Evolutionary conservation across 345 rosid genomes (phyloP), one percentile per base, ranked within the genome.

Genomic region (Eucalyptus victrix): DNA sequence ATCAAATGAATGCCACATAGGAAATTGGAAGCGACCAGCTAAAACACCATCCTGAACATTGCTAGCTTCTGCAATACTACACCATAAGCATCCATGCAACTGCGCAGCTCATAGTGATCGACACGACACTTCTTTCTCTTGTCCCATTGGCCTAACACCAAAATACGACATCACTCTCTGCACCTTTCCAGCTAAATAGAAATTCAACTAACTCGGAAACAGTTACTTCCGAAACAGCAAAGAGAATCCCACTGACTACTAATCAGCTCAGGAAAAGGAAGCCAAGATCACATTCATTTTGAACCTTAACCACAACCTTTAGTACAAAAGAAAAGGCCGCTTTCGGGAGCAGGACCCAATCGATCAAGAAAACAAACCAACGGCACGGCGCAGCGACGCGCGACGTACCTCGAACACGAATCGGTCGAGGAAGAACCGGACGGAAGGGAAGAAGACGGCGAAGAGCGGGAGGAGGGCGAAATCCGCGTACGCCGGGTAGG

Each of bases 391-490:
- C 83, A 6, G 45, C 26, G 45, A 40, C 83, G 7, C 23, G 83
- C 83, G 42, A 34, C 2, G 69, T 89, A 97, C 99, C 99, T 97
- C 95, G 88, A 97, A 97, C 54, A 97, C 95, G 90, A 95, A 94
- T 94, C 97, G 95, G 56, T 97, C 99, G 60, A 97, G 99, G 34
- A 97, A 92, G 93, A 94, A 95, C 12, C 99, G 97, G 89, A 95
- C 92, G 37, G 96, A 81, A 67, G 96, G 98, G 90, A 97, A 97
- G 94, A 95, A 95, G 86, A 97, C 89, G 53, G 94, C 95, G 88
- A 97, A 95, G 58, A 96, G 58, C 42, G 97, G 99, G 67, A 97
- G 95, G 89, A 93, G 90, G 65, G 87, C 87, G 90, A 94, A 97
- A 92, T 97, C 99, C 32, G 93, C 90, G 90, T 93, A 95, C 88